Base-by-base conservation (phyloP, 129 eudicot genomes). In the Helianthus annuus region DNA sequence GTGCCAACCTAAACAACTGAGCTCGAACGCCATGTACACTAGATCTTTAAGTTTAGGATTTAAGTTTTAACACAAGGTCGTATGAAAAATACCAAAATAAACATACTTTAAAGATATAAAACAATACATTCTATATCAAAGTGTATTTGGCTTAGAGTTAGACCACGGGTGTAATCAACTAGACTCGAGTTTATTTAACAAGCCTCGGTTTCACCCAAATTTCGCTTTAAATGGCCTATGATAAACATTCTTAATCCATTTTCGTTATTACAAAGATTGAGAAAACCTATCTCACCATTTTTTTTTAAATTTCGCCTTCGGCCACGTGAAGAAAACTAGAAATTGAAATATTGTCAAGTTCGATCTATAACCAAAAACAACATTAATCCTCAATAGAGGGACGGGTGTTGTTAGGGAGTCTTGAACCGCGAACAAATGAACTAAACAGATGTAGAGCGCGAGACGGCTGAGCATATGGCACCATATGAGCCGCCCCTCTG, bases 401-500 rank as follows among this genome's bases (percentile, higher is more conserved):
- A 3, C 82, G 88, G 4, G 97, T 94, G 39, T 69, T 80, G 72
- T 86, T 95, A 12, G 99, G 99, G 84, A 95, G 76, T 67, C 89
- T 86, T 44, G 74, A 71, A 29, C 96, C 96, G 55, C 77, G 88
- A 15, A 95, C 78, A 52, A 95, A 91, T 3, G 91, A 82, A 66
- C 96, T 88, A 77, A 95, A 95, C 62, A 95, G 78, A 73, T 95
- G 97, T 71, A 95, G 70, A 32, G 99, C 99, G 40, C 99, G 86
- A 14, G 94, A 78, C 17, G 99, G 97, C 76, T 90, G 99, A 34
- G 99, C 88, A 74, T 84, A 95, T 4, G 99, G 99, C 58, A 95
- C 99, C 99, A 95, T 95, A 81, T 95, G 99, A 69, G 97, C 90
- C 17, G 99, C 99, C 57, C 99, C 99, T 74, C 99, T 81, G 48